Evolutionary conservation across 2,329 filamentous ascomycete species (phyloP).

Genomic region (Diaporthe sp.): DNA sequence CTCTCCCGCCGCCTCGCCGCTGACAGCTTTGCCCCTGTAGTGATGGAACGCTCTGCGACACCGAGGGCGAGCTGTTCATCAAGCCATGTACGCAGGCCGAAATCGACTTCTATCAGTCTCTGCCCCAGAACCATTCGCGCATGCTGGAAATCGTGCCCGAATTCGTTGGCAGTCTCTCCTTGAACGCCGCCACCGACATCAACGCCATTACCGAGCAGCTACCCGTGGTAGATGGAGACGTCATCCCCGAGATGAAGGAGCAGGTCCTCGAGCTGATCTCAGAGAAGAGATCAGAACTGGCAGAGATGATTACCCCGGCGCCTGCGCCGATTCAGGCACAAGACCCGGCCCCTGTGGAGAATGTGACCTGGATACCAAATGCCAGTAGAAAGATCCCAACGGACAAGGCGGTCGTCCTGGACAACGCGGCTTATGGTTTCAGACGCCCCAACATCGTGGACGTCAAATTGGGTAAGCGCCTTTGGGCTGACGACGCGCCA

Average conservation of each 20-base stretch:
- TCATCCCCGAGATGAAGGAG: constrained; percentile 59
- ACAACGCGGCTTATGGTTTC: constrained; percentile 87
- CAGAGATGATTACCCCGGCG: constrained; percentile 39
- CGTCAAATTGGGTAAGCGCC: constrained; percentile 86
- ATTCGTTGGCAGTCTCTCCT: constrained; percentile 83
- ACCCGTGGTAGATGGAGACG: constrained; percentile 58
- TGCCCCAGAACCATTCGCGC: constrained; percentile 74
- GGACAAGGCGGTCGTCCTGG: constrained; percentile 84
- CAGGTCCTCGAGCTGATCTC: constrained; percentile 48
- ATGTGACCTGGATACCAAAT: constrained; percentile 62
- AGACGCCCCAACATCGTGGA: constrained; percentile 90
- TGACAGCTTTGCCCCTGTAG: constrained; percentile 60
- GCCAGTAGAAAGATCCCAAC: constrained; percentile 77
- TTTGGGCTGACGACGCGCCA: constrained; percentile 85
- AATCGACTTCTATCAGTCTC: constrained; percentile 88
- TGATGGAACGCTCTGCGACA: constrained; percentile 90
- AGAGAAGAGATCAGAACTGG: constrained; percentile 40
- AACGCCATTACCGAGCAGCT: constrained; percentile 65
- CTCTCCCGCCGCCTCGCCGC: constrained; percentile 22
- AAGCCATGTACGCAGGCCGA: constrained; percentile 93
- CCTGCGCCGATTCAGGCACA: constrained; percentile 25
- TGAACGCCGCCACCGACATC: constrained; percentile 69
- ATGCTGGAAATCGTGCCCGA: constrained; percentile 87
- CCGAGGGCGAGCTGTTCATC: constrained; percentile 87
- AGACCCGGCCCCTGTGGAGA: constrained; percentile 42